These are phyloP conservation scores for Aspergillus sp. DNA, from an alignment of 2,329 filamentous ascomycete genomes.

Conservation along the genomic window DNA sequence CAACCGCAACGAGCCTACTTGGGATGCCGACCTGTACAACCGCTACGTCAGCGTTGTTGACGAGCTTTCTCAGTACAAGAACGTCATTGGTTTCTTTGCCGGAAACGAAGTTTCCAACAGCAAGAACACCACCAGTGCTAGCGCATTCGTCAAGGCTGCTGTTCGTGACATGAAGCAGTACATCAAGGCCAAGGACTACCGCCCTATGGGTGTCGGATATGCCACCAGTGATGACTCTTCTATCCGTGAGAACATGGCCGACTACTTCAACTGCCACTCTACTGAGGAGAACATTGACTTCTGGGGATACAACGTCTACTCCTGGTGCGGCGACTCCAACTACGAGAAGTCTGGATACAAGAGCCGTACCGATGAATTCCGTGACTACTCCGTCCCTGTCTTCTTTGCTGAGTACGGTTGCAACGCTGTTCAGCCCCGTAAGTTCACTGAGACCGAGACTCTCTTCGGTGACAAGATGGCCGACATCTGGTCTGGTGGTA, in stretches of 20 bases:
- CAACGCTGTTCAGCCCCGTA: conserved; percentile 67
- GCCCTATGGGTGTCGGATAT: conserved; percentile 82
- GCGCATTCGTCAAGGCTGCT: conserved; percentile 92
- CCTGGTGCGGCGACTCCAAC: conserved; percentile 84
- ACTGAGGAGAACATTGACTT: conserved; percentile 74
- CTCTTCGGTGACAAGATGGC: conserved; percentile 79
- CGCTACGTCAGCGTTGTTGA: conserved; percentile 83
- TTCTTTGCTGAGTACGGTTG: conserved; percentile 99
- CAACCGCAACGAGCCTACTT: conserved; percentile 71
- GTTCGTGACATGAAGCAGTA: conserved; percentile 92
- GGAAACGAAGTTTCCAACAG: conserved; percentile 94
- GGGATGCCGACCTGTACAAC: conserved; percentile 70
- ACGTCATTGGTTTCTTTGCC: conserved; percentile 92
- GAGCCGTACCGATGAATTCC: conserved; percentile 76
- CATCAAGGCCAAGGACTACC: conserved; percentile 72
- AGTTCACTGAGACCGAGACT: conserved; percentile 76
- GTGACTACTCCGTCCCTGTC: conserved; percentile 80
- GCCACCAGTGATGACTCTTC: conserved; percentile 85
- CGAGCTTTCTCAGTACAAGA: conserved; percentile 71
- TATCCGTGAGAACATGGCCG: conserved; percentile 74
- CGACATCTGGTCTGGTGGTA: conserved; percentile 81
- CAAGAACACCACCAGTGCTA: conserved; percentile 78
- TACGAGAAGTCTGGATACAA: conserved; percentile 74
- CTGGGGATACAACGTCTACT: conserved; percentile 99
- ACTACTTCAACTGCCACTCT: conserved; percentile 87